Conservation (phyloP, 805 yeast genomes). For the Lipomyces oligophaga region DNA sequence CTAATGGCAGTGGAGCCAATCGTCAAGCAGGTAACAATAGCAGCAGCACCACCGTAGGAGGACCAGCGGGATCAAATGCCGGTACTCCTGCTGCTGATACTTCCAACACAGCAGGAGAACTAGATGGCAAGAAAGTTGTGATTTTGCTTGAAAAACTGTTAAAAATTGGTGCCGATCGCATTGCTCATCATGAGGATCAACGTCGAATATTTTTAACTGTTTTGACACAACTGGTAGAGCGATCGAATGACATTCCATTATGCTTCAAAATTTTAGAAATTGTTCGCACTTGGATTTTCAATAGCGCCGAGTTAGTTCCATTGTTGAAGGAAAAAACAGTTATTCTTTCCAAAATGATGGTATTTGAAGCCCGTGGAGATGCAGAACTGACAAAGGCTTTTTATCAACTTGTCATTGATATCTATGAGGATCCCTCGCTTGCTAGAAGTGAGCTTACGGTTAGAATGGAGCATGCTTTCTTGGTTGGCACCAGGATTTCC, state of each 20-base stretch:
- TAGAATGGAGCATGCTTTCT: conserved; percentile 92
- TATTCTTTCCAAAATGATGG: conserved; percentile 85
- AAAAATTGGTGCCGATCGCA: conserved; percentile 72
- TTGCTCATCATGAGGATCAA: conserved; percentile 87
- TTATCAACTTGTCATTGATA: conserved; percentile 79
- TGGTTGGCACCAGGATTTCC: conserved; percentile 84
- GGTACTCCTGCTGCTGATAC: conserved; percentile 5
- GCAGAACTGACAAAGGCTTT: conserved; percentile 70
- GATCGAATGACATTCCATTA: conserved; percentile 74
- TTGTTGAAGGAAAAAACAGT: conserved; percentile 96
- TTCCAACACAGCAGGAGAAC: conserved; percentile 43
- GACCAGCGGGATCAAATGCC: conserved; percentile 2
- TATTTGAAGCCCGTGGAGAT: conserved; percentile 85
- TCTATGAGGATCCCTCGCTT: conserved; percentile 74
- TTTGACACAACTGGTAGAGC: conserved; percentile 83
- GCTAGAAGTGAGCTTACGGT: conserved; percentile 85
- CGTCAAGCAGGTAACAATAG: conserved; percentile 27
- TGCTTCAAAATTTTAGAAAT: conserved; percentile 69
- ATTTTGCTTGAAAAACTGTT: conserved; percentile 70
- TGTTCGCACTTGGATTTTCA: conserved; percentile 86
- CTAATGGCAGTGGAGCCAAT: conserved; percentile 16
- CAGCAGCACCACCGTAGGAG: neutral
- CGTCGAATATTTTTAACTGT: conserved; percentile 81
- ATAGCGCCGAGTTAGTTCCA: conserved; percentile 79
- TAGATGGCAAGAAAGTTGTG: conserved; percentile 77